These are phyloP conservation scores for Alternaria brassicicola DNA, from an alignment of 2,329 filamentous ascomycete genomes.

Conservation along the genomic window DNA sequence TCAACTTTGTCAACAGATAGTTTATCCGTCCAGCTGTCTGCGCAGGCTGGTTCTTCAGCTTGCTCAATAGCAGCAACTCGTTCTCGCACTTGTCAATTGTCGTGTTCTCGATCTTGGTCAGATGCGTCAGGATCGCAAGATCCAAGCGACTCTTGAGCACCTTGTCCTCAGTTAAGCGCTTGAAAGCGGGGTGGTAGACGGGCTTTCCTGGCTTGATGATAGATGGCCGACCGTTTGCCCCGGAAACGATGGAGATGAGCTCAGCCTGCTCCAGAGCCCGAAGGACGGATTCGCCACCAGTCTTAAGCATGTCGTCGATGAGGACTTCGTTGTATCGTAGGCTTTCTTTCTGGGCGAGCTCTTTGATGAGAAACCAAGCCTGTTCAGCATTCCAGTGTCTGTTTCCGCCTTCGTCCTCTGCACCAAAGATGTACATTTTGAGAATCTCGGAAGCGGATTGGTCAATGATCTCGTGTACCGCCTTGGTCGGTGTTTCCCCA, in stretches of 20 bases:
- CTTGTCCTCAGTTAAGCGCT: slow-evolving; percentile 70
- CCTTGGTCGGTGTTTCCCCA: slow-evolving; percentile 80
- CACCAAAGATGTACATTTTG: slow-evolving; percentile 82
- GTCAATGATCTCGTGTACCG: slow-evolving; percentile 85
- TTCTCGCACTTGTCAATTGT: slow-evolving; percentile 79
- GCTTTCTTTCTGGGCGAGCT: slow-evolving; percentile 69
- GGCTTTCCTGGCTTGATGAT: slow-evolving; percentile 81
- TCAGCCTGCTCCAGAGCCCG: slow-evolving; percentile 84
- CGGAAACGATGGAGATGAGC: slow-evolving; percentile 76
- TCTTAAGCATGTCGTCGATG: slow-evolving; percentile 74
- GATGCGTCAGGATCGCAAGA: slow-evolving; percentile 70
- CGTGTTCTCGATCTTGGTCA: slow-evolving; percentile 73
- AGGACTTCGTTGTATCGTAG: slow-evolving; percentile 87
- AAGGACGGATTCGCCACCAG: slow-evolving; percentile 74
- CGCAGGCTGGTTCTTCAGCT: slow-evolving; percentile 70
- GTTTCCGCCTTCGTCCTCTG: slow-evolving; percentile 58
- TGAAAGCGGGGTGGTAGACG: slow-evolving; percentile 84
- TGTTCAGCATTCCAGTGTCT: slow-evolving; percentile 81
- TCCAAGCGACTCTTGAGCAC: slow-evolving; percentile 74
- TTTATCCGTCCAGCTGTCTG: slow-evolving; percentile 70
- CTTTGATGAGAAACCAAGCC: slow-evolving; percentile 86
- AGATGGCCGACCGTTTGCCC: slow-evolving; percentile 76
- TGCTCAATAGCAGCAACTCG: slow-evolving; percentile 75
- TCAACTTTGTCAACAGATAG: slow-evolving; percentile 77
- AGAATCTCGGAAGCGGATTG: slow-evolving; percentile 89